Base-by-base conservation (phyloP, 345 rosid species). In the Euphorbia lathyris region DNA sequence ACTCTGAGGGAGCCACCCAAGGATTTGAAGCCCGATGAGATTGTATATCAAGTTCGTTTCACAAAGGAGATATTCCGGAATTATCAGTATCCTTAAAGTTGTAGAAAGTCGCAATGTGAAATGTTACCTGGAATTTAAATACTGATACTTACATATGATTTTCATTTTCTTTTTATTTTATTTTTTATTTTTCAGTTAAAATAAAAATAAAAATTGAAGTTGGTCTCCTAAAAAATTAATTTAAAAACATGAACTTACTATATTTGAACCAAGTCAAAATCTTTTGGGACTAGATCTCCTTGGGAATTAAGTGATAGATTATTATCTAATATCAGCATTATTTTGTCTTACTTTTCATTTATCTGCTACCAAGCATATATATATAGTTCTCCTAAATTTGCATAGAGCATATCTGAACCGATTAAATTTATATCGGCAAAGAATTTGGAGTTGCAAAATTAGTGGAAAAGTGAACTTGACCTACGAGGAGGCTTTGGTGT, bases 401-500 rank as follows among this genome's bases (percentile, higher is more conserved):
- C 70, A 26, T 72, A 92, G 99, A 58, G 78, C 79, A 53, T 95
- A 88, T 81, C 77, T 95, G 90, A 87, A 83, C 79, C 73, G 91
- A 74, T 56, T 88, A 67, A 90, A 92, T 81, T 79, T 95, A 65
- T 95, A 95, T 71, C 90, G 88, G 43, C 84, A 83, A 76, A 89
- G 97, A 75, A 77, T 82, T 65, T 92, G 99, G 99, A 84, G 85
- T 42, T 92, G 99, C 75, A 86, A 85, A 83, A 76, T 85, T 75
- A 95, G 92, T 34, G 99, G 96, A 10, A 95, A 88, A 83, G 68
- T 83, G 63, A 82, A 89, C 82, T 73, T 95, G 89, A 95, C 97
- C 61, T 95, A 82, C 58, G 97, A 95, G 79, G 99, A 90, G 88
- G 98, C 99, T 62, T 80, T 92, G 87, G 88, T 90, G n/a, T 88